Evolutionary conservation across 2,329 filamentous ascomycete genomes (phyloP), one percentile per base, ranked within the genome.

Genomic region (Pestalotiopsis sp.): DNA sequence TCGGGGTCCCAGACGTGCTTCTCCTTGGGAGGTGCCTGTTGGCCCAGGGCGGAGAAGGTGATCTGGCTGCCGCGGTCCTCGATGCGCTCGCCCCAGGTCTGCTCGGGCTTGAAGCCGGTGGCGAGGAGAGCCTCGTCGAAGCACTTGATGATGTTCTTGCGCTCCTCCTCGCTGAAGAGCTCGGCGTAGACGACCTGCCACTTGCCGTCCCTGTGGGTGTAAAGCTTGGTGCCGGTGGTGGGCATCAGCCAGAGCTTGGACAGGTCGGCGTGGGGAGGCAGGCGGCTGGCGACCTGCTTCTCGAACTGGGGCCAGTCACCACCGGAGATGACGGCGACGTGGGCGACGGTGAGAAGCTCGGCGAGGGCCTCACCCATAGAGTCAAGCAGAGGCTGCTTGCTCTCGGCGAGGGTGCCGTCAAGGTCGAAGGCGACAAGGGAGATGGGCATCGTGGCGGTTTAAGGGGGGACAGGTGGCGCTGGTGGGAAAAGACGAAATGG

Each of bases 251-350:
- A 83, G 36, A 82, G 76, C 62, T 76, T 79, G 9, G 77, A 76
- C n/a, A 78, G 73, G 67, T 83, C 73, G 11, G 81, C 78, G 65
- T 70, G 73, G 14, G 75, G 49, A 3, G 80, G 78, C 1, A 82
- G 77, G 41, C 79, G 78, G 72, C 75, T 79, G 13, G 76, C 80
- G 45, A 82, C 75, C 70, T 82, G 81, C 73, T 81, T 81, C 66
- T 81, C 69, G 74, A 83, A 81, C 70, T 82, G 81, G 6, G 78
- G 77, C 80, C 80, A 82, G 74, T 82, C 80, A 38, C 80, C 81
- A 62, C 80, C 80, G 0, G 79, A 82, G 73, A 83, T 82, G 64
- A 82, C 76, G 52, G 79, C 77, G 27, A 83, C 80, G 71, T 82
- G 73, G 62, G 80, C 77, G 61, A 82, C 80, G 56, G 70, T 38